These are phyloP conservation scores for Fusarium sp. DNA, from an alignment of 2,329 filamentous ascomycete species.

Conservation along the genomic window DNA sequence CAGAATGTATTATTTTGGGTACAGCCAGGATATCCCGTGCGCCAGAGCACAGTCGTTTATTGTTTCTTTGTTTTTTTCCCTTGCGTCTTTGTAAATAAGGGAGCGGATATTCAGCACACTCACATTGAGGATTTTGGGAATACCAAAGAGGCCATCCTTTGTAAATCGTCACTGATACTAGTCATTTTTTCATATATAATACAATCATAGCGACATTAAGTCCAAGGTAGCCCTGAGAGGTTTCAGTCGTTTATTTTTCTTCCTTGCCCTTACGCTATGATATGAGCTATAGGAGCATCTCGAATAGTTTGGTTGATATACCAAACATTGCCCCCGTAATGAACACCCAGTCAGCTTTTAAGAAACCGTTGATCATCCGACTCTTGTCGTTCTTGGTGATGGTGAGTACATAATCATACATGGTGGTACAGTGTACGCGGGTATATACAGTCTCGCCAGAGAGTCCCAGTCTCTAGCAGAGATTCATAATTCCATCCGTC, in stretches of 20 bases:
- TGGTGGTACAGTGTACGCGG: slow-evolving; percentile 47
- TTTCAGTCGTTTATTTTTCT: not conserved
- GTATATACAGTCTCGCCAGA: slow-evolving; percentile 47
- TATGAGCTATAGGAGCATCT: not conserved
- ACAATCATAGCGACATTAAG: not conserved
- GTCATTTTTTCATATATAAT: not conserved
- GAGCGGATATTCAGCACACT: not conserved
- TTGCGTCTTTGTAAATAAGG: slow-evolving; percentile 15
- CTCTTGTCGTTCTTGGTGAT: slow-evolving; percentile 17
- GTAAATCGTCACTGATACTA: not conserved
- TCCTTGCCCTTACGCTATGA: not conserved
- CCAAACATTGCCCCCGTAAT: not conserved
- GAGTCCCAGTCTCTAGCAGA: slow-evolving; percentile 29
- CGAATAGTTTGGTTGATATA: not conserved
- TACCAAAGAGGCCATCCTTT: not conserved
- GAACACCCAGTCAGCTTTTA: slow-evolving; percentile 16
- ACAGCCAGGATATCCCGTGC: slow-evolving; percentile 29
- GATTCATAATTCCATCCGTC: slow-evolving; percentile 10
- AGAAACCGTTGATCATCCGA: slow-evolving; percentile 19
- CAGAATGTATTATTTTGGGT: slow-evolving; percentile 26
- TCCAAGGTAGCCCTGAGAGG: not conserved
- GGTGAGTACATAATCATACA: slow-evolving; percentile 46
- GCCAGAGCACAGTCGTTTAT: slow-evolving; percentile 27
- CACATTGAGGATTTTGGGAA: not conserved
- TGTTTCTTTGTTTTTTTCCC: slow-evolving; percentile 6